Evolutionary conservation across 352 stramenopile species (phyloP).

Genomic region (Phytophthora colocasiae): DNA sequence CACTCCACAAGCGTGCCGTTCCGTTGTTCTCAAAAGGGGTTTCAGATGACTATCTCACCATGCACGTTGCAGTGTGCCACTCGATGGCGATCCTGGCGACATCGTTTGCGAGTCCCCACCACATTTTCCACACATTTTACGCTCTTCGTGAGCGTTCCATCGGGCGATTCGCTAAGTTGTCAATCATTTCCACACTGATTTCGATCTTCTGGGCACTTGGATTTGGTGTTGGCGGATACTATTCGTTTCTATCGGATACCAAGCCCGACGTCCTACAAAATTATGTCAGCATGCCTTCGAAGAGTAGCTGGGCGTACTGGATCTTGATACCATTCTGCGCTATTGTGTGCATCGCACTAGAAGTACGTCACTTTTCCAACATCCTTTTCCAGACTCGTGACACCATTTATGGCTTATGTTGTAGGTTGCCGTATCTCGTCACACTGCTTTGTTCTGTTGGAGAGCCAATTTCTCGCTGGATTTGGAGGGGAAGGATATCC

Average conservation of each 20-base stretch:
- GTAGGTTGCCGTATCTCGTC: constrained; percentile 56
- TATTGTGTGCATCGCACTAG: constrained; percentile 51
- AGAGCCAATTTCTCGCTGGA: constrained; percentile 22
- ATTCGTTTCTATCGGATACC: constrained; percentile 54
- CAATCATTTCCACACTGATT: constrained; percentile 36
- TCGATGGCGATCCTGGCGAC: constrained; percentile 56
- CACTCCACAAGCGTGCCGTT: constrained; percentile 36
- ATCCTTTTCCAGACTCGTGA: neutral
- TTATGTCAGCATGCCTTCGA: constrained; percentile 45
- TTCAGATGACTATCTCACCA: constrained; percentile 50
- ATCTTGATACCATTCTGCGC: constrained; percentile 49
- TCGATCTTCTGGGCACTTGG: constrained; percentile 45
- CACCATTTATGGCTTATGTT: neutral
- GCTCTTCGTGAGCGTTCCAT: constrained; percentile 46
- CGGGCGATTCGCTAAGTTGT: constrained; percentile 41
- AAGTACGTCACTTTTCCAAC: constrained; percentile 35
- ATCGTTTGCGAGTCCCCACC: constrained; percentile 52
- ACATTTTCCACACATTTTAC: constrained; percentile 67
- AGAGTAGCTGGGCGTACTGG: constrained; percentile 48
- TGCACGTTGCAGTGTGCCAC: constrained; percentile 58
- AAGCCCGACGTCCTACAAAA: constrained; percentile 57
- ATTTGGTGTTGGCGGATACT: constrained; percentile 58
- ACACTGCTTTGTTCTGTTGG: constrained; percentile 51
- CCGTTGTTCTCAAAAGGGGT: constrained; percentile 38
- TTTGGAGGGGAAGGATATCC: constrained; percentile 34